Conservation (phyloP, 768 basidiomycete genomes). For the Amanita rubescens region DNA sequence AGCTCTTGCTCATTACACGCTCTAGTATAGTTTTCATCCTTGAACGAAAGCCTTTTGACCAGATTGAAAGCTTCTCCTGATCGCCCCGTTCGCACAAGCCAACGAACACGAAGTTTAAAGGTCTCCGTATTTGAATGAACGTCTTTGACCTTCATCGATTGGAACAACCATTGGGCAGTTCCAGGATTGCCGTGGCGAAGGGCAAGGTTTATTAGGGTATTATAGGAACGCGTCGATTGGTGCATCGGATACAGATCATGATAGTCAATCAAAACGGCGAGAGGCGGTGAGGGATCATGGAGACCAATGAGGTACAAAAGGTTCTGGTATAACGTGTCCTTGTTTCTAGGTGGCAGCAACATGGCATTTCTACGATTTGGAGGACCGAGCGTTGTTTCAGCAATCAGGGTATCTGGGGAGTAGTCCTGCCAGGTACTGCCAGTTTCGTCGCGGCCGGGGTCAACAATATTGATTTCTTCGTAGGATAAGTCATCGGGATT, state of each 20-base stretch:
- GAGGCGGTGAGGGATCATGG: slow-evolving; percentile 21
- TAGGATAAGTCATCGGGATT: slow-evolving; percentile 18
- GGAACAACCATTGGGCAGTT: slow-evolving; percentile 36
- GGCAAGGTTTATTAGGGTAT: slow-evolving; percentile 37
- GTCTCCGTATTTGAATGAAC: slow-evolving; percentile 46
- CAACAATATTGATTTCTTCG: slow-evolving; percentile 17
- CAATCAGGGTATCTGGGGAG: not conserved
- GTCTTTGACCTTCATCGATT: slow-evolving; percentile 35
- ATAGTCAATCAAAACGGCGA: slow-evolving; percentile 40
- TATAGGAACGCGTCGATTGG: slow-evolving; percentile 38
- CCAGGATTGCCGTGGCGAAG: slow-evolving; percentile 45
- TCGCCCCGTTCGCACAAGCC: slow-evolving; percentile 44
- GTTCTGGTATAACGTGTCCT: slow-evolving; percentile 33
- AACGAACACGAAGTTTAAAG: slow-evolving; percentile 47
- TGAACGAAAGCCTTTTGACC: slow-evolving; percentile 19
- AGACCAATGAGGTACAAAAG: slow-evolving; percentile 30
- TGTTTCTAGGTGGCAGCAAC: slow-evolving; percentile 22
- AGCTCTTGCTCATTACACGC: not conserved
- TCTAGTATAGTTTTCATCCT: slow-evolving; percentile 1
- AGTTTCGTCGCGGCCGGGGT: slow-evolving; percentile 17
- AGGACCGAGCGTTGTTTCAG: not conserved
- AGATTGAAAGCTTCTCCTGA: slow-evolving; percentile 55
- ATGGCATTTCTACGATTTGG: not conserved
- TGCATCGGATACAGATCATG: slow-evolving; percentile 31
- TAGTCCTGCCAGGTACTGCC: not conserved